Evolutionary conservation across 2,329 filamentous ascomycete species (phyloP), one percentile per base, ranked within the genome.

Genomic region (Epichloe glyceriae): DNA sequence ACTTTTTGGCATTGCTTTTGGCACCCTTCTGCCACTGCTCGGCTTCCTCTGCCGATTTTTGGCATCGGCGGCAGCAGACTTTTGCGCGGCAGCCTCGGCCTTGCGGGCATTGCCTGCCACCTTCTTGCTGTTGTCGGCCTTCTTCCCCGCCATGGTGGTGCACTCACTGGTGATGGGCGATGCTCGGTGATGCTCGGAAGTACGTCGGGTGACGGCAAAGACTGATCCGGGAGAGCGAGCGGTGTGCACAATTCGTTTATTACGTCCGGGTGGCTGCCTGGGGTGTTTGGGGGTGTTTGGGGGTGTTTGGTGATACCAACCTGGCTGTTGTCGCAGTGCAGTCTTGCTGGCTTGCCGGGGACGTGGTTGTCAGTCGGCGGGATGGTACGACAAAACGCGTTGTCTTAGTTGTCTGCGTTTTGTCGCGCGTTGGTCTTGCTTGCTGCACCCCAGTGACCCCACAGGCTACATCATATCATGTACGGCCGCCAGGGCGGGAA

Each of bases 1-100:
- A 95, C 89, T 94, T 95, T 73, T 95, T 98, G 41, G 83, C 73
- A 61, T 73, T 87, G 58, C 77, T 85, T 73, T 97, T 98, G 50
- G 88, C 67, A 40, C 93, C 93, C 69, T 93, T 88, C 11, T 75
- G 61, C 93, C 93, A 98, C 60, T 95, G 75, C 50, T 78, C 75
- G 4, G 83, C 78, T 61, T 96, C 91, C 30, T 68, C 80, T 3
- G 73, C 78, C 4, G 80, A 80, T 50, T 74, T 78, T 83, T 83
- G 38, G 77, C 71, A 39, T 88, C 78, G 53, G 83, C 82, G 3
- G 69, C 81, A 0, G 88, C 87, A 53, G 83, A 76, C 70, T 97
- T 97, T 51, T 78, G 71, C 8, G 87, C 86, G 1, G 89, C 91
- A 3, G 82, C 83, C 46, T 96, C 89, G 55, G 89, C 89, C 76